These are phyloP conservation scores for Hypoxylon fragiforme DNA, from an alignment of 495 filamentous ascomycete genomes.

Conservation along the genomic window DNA sequence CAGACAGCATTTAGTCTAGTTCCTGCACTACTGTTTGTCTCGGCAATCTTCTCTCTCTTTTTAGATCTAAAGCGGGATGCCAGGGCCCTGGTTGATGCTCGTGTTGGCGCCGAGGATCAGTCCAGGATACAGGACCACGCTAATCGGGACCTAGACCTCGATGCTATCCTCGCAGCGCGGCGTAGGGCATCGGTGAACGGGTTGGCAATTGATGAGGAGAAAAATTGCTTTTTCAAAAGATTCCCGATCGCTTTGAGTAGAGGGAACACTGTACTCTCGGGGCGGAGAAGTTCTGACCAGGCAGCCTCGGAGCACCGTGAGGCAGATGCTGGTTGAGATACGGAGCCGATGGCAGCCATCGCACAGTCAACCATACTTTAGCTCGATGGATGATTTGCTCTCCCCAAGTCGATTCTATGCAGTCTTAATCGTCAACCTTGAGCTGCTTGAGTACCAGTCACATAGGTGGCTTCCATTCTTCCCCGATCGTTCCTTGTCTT, in stretches of 20 bases:
- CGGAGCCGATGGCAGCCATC: background rate
- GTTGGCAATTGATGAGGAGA: conserved; percentile 20
- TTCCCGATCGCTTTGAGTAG: conserved; percentile 28
- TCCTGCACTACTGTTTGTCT: conserved; percentile 38
- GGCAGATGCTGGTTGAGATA: conserved; percentile 18
- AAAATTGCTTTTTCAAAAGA: conserved; percentile 25
- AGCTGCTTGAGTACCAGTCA: no score
- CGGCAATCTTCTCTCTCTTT: conserved; percentile 44
- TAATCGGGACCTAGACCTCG: conserved; percentile 36
- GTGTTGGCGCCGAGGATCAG: conserved; percentile 33
- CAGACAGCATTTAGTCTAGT: conserved; percentile 44
- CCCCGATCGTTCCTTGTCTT: no score
- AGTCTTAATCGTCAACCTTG: no score
- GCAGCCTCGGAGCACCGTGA: conserved; percentile 24
- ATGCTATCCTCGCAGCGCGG: conserved; percentile 36
- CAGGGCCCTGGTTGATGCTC: conserved; percentile 43
- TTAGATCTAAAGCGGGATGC: conserved; percentile 44
- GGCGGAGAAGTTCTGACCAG: conserved; percentile 21
- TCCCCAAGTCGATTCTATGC: no score
- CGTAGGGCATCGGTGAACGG: conserved; percentile 28
- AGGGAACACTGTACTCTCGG: conserved; percentile 13
- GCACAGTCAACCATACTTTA: background rate
- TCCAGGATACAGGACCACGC: conserved; percentile 36
- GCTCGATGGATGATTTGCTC: background rate
- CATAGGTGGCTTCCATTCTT: no score